Evolutionary conservation across 2,329 filamentous ascomycete species (phyloP).

Genomic region (Cladosporium sp.): DNA sequence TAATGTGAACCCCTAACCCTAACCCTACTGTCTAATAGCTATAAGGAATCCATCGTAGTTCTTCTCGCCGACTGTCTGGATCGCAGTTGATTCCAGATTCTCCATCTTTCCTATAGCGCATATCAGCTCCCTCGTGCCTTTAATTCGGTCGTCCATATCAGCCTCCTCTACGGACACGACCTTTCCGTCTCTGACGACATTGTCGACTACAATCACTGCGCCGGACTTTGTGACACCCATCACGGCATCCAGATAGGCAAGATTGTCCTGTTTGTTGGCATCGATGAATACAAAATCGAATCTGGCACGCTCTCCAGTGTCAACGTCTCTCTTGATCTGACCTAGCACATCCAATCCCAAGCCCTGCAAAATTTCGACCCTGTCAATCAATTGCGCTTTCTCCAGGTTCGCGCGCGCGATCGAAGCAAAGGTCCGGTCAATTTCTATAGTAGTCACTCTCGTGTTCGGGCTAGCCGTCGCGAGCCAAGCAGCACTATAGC

Average conservation of each 20-base stretch:
- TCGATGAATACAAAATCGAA: conserved; percentile 58
- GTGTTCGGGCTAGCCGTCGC: conserved; percentile 41
- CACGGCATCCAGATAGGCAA: conserved; percentile 51
- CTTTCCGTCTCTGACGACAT: conserved; percentile 48
- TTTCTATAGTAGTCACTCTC: conserved; percentile 54
- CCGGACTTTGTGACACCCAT: conserved; percentile 41
- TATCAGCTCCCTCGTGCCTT: conserved; percentile 37
- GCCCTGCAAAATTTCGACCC: conserved; percentile 49
- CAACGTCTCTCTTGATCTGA: conserved; percentile 43
- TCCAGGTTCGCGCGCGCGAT: conserved; percentile 50
- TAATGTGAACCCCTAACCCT: too few species aligned
- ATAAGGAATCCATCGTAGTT: conserved; percentile 49
- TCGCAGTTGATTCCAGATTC: conserved; percentile 44
- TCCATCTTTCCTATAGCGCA: conserved; percentile 45
- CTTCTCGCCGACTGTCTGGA: conserved; percentile 50
- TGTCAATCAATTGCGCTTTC: conserved; percentile 42
- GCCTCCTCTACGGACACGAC: conserved; percentile 34
- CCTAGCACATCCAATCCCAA: conserved; percentile 47
- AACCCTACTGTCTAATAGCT: conserved; percentile 30
- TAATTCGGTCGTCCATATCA: conserved; percentile 29
- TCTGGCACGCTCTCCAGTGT: conserved; percentile 38
- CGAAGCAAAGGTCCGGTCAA: conserved; percentile 45
- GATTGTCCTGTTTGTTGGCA: conserved; percentile 53
- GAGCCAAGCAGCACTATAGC: conserved; percentile 56
- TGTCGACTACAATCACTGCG: conserved; percentile 52